Conservation (phyloP, 345 rosid species). For the Salix koriyanagi region DNA sequence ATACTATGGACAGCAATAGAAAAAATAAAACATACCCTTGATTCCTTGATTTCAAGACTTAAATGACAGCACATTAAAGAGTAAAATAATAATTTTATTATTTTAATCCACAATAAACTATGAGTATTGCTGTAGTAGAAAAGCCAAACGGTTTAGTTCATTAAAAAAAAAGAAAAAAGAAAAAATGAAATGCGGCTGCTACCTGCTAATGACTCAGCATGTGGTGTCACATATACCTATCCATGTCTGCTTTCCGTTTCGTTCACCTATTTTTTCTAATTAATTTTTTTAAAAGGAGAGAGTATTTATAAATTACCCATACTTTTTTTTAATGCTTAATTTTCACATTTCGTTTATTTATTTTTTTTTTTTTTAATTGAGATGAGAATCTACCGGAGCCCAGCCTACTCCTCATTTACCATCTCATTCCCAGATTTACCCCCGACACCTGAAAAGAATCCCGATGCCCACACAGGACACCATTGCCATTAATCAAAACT, state of each 20-base stretch:
- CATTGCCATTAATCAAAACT: neutral
- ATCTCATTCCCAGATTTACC: neutral
- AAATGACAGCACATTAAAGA: rapidly evolving
- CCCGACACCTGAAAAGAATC: neutral
- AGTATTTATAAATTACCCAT: neutral
- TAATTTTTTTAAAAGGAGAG: neutral
- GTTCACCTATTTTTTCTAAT: neutral
- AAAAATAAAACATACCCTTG: rapidly evolving
- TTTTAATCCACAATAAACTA: rapidly evolving
- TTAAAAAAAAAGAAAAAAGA: too few species aligned
- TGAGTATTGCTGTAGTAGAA: too few species aligned
- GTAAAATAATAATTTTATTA: too few species aligned
- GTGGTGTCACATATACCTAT: too few species aligned
- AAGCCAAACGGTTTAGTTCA: too few species aligned
- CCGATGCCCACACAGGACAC: neutral
- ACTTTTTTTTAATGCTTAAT: neutral
- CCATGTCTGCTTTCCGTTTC: neutral
- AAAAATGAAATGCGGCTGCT: too few species aligned
- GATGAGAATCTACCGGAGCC: neutral
- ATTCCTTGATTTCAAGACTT: rapidly evolving
- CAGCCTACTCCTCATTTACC: neutral
- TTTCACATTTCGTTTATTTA: neutral
- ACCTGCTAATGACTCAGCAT: too few species aligned
- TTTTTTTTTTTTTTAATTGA: neutral
- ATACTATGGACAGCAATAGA: rapidly evolving